These are phyloP conservation scores for Fusarium longipes DNA, from an alignment of 2,329 filamentous ascomycete species.

Conservation along the genomic window DNA sequence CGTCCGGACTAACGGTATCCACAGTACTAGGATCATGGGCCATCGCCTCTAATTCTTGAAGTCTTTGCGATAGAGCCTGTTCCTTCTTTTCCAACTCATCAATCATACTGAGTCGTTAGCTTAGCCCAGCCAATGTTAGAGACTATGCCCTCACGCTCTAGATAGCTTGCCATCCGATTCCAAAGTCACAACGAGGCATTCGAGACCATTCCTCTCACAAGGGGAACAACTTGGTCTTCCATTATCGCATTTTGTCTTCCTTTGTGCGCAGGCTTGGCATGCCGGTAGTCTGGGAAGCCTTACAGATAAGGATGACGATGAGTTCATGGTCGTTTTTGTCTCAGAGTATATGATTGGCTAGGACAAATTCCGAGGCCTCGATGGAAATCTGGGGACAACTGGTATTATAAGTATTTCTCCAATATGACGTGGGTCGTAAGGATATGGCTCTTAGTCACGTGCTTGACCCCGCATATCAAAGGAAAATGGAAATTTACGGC, in stretches of 20 bases:
- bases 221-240: conserved; percentile 13
- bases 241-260: conserved; percentile 32
- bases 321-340: not conserved
- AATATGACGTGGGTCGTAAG: not conserved
- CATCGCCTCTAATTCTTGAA: not conserved
- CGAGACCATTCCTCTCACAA: not conserved
- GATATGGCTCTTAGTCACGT: not conserved
- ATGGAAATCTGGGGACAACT: not conserved
- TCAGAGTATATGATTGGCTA: not conserved
- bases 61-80: conserved; percentile 1
- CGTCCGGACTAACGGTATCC: conserved; percentile 19
- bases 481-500: not conserved
- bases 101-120: not conserved
- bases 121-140: fast-evolving
- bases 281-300: conserved; percentile 21
- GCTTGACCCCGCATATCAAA: not conserved
- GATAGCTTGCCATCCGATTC: not conserved
- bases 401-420: not conserved
- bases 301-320: not conserved
- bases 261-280: conserved; percentile 18
- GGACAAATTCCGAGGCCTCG: not conserved
- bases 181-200: conserved; percentile 1
- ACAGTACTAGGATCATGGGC: not conserved
- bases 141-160: not conserved
- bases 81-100: conserved; percentile 23